These are phyloP conservation scores for Raphanus sativus DNA, from an alignment of 345 rosid species.

Conservation along the genomic window DNA sequence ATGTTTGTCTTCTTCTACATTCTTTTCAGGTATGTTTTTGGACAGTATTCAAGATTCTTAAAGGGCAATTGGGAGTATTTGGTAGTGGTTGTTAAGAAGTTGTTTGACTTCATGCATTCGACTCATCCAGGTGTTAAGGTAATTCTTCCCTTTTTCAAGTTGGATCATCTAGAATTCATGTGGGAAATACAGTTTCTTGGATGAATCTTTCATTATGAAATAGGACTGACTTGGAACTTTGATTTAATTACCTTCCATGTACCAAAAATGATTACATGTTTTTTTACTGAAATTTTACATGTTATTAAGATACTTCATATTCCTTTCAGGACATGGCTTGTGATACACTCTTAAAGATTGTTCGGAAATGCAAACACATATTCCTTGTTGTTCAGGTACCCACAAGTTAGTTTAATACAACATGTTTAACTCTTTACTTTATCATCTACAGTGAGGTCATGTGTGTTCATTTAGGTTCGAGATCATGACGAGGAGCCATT, in stretches of 20 bases:
- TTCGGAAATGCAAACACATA: conserved; percentile 88
- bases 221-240: not conserved
- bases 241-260: conserved; percentile 3
- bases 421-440: not conserved
- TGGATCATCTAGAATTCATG: not conserved
- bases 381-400: conserved; percentile 86
- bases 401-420: not conserved
- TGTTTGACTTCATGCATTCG: conserved; percentile 99
- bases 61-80: conserved; percentile 96
- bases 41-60: conserved; percentile 95
- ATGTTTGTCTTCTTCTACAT: conserved; percentile 15
- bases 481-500: conserved; percentile 71
- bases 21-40: conserved; percentile 90
- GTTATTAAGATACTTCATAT: not conserved
- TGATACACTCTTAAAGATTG: conserved; percentile 96
- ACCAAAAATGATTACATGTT: not conserved
- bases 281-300: not conserved
- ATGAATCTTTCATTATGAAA: conserved; percentile 4
- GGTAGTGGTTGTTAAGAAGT: conserved; percentile 90
- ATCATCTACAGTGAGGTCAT: not conserved
- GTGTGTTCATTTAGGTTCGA: conserved; percentile 63
- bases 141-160: conserved; percentile 10
- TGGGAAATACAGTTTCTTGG: not conserved
- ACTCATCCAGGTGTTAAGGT: conserved; percentile 99
- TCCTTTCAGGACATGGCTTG: conserved; percentile 94